Evolutionary conservation across 495 filamentous ascomycete genomes (phyloP).

Genomic region (Copromyces sp.): DNA sequence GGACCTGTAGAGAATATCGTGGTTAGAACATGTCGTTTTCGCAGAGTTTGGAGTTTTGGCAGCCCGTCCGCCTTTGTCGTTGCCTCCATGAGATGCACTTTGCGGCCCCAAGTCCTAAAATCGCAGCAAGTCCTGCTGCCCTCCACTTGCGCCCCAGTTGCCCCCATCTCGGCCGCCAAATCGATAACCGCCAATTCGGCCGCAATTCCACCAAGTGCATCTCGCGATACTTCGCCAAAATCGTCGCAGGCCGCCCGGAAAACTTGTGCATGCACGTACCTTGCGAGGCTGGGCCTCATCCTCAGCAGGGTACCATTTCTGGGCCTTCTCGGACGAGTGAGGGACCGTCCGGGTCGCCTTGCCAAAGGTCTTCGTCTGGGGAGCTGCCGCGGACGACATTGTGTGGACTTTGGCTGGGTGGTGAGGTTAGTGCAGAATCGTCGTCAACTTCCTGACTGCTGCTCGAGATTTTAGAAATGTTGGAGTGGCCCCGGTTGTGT

Average conservation of each 20-base stretch:
- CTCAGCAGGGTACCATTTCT: constrained; percentile 99
- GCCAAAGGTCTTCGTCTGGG: constrained; percentile 89
- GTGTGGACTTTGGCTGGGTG: constrained; percentile 37
- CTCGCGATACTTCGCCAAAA: constrained; percentile 4
- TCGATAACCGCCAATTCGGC: not conserved
- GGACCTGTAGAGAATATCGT: constrained; percentile 50
- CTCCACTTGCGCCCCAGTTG: constrained; percentile 1
- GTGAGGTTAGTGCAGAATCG: constrained; percentile 28
- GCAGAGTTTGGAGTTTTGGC: not conserved
- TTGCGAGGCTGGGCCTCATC: constrained; percentile 85
- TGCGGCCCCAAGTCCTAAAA: not conserved
- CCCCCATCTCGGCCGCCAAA: constrained; percentile 1
- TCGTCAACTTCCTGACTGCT: constrained; percentile 26
- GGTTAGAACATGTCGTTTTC: constrained; percentile 16
- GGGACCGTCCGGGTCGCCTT: constrained; percentile 90
- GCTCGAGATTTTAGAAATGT: constrained; percentile 29
- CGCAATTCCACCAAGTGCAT: constrained; percentile 9
- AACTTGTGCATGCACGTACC: constrained; percentile 49
- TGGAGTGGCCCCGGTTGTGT: constrained; percentile 21
- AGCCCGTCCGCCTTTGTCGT: not conserved
- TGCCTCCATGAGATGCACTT: not conserved
- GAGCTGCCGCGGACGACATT: constrained; percentile 54
- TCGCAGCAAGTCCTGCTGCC: not conserved
- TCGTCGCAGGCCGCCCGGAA: not conserved
- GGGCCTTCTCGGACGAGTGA: constrained; percentile 75